Percentiles rank a stretch among this genome's conserved stretches.
These are phyloP conservation scores for Sanguinoderma infundibulare DNA, from an alignment of 1,284 basidiomycete genomes.

Conservation along the genomic window DNA sequence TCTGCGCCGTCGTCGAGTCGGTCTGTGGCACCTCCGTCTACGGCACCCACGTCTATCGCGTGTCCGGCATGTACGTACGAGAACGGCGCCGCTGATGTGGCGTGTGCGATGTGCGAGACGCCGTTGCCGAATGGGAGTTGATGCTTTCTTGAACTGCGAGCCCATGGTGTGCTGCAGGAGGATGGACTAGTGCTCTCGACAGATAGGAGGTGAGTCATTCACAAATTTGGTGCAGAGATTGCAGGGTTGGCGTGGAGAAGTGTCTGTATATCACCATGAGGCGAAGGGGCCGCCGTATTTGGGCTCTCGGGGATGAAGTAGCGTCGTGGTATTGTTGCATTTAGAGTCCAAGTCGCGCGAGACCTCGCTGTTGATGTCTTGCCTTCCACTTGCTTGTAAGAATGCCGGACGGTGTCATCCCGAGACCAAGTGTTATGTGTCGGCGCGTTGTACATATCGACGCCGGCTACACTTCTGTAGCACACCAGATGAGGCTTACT, in stretches of 20 bases:
- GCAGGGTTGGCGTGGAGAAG: too few relatives aligned
- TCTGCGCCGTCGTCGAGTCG: slow-evolving; percentile 22
- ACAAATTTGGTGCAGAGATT: background rate
- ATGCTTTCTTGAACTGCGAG: background rate
- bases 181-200: background rate
- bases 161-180: background rate
- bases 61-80: slow-evolving; percentile 38
- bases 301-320: too few relatives aligned
- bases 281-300: too few relatives aligned
- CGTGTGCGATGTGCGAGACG: slow-evolving; percentile 36
- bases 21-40: slow-evolving; percentile 6
- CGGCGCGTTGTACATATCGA: slow-evolving; percentile 1
- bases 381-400: background rate
- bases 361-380: background rate
- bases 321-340: background rate
- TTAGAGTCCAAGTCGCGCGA: background rate
- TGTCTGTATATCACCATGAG: too few relatives aligned
- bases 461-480: slow-evolving; percentile 4
- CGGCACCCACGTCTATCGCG: too few relatives aligned
- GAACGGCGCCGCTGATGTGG: slow-evolving; percentile 26
- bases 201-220: background rate
- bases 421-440: slow-evolving; percentile 3
- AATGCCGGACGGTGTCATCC: background rate
- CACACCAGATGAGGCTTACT: slow-evolving; percentile 16
- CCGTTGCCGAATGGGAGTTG: slow-evolving; percentile 17